Percentiles rank a stretch among this genome's conserved stretches.
phyloP scores from a whole-genome alignment of 2,329 filamentous ascomycete species.

The Boeremia exigua region DNA sequence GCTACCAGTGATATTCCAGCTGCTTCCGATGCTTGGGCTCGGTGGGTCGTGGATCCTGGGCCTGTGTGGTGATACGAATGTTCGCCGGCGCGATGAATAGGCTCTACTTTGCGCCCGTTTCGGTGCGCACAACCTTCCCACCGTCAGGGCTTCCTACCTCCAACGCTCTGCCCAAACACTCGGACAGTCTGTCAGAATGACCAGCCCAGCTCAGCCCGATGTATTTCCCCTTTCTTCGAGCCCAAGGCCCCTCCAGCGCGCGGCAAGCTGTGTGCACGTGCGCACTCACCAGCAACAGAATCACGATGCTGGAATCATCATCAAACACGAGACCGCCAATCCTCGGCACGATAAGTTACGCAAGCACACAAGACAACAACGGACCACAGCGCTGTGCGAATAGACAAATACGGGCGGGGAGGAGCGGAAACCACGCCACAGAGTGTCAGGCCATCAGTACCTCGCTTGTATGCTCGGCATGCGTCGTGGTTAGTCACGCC shows the following conservation, averaged over 20 bases:
- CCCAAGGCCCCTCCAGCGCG: neutral
- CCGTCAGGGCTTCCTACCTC: neutral
- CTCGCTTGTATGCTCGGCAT: conserved; percentile 16
- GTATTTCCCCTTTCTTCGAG: neutral
- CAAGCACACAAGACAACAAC: neutral
- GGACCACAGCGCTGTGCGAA: conserved; percentile 17
- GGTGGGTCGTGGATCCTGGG: too few relatives aligned
- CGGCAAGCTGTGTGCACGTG: conserved; percentile 1
- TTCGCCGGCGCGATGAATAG: neutral
- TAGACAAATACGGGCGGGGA: conserved; percentile 36
- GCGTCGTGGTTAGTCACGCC: conserved; percentile 24
- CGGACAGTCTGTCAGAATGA: neutral
- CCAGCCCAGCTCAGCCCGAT: neutral
- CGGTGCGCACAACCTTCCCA: neutral
- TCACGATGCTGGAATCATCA: conserved; percentile 1
- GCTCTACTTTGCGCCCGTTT: neutral
- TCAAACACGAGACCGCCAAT: neutral
- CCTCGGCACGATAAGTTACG: neutral
- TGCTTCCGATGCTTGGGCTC: too few relatives aligned
- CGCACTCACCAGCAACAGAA: neutral
- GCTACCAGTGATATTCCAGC: too few relatives aligned
- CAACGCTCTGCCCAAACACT: neutral
- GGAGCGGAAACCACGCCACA: conserved; percentile 26
- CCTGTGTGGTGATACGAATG: neutral
- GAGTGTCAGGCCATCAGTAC: conserved; percentile 1